phyloP scores from a whole-genome alignment of 306 rosid species.

The Abrus pulchellus region DNA sequence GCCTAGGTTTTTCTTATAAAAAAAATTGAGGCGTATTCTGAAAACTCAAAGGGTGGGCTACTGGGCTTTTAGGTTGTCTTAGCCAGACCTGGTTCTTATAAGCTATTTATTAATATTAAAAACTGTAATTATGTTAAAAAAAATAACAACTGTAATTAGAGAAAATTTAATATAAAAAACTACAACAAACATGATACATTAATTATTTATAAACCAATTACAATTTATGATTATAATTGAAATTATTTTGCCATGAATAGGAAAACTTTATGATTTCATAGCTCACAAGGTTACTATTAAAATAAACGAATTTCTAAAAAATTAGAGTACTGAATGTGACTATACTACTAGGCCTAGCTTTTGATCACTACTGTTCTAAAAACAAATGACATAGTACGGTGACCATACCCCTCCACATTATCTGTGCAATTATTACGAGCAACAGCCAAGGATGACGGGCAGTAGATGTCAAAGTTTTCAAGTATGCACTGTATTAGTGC shows the following conservation, averaged over 20 bases:
- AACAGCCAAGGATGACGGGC: background rate
- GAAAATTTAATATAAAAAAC: background rate
- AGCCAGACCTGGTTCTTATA: background rate
- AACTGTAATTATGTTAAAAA: background rate
- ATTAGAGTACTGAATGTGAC: background rate
- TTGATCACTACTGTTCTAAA: background rate
- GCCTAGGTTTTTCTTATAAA: background rate
- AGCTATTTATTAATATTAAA: no score
- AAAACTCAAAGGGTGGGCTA: background rate
- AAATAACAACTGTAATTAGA: background rate
- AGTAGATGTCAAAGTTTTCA: background rate
- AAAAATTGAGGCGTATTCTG: background rate
- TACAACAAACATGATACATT: background rate
- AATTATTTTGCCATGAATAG: background rate
- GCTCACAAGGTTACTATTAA: background rate
- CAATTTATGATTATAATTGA: background rate
- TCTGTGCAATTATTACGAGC: conserved; percentile 31
- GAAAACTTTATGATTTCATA: background rate
- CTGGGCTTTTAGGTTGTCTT: background rate
- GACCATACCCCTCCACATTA: conserved; percentile 31
- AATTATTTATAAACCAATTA: background rate
- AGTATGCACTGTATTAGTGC: background rate
- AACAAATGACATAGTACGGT: conserved; percentile 35
- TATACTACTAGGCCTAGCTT: background rate
- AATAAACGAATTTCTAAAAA: background rate